Evolutionary conservation across 371 early-diverging fungal genomes (phyloP).

Genomic region (Chytridium lagenaria): DNA sequence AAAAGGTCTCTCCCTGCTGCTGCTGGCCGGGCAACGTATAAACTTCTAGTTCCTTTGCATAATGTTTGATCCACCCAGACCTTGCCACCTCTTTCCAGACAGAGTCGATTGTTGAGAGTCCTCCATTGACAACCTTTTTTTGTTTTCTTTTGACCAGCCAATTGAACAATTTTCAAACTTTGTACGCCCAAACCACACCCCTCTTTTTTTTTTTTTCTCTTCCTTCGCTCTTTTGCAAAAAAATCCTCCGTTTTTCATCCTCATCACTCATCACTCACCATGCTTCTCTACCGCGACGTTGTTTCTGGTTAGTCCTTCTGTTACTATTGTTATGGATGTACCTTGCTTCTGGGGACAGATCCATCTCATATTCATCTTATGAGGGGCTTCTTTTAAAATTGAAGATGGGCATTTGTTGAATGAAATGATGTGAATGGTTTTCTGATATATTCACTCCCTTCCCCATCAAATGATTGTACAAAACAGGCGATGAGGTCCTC

Average conservation of each 20-base stretch:
- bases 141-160: no score
- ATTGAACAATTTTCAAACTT: neutral
- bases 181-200: neutral
- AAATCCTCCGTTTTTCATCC: conserved; percentile 15
- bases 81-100: no score
- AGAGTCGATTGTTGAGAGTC: no score
- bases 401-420: neutral
- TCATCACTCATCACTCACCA: conserved; percentile 36
- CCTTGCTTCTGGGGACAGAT: neutral
- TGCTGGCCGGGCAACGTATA: no score
- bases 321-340: no score
- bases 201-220: conserved; percentile 16
- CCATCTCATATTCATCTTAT: neutral
- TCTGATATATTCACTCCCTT: conserved; percentile 1
- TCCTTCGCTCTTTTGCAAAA: neutral
- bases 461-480: conserved; percentile 3
- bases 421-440: neutral
- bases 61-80: no score
- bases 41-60: no score
- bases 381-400: neutral
- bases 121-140: no score
- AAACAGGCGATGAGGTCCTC: conserved; percentile 85
- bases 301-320: conserved; percentile 58
- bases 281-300: conserved; percentile 71
- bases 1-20: no score